A percentile compares a stretch with the other conserved stretches of the same genome.
Evolutionary conservation across 225 moss, liverwort and hornwort genomes (phyloP).

Genomic region (Marchantia paleacea): DNA sequence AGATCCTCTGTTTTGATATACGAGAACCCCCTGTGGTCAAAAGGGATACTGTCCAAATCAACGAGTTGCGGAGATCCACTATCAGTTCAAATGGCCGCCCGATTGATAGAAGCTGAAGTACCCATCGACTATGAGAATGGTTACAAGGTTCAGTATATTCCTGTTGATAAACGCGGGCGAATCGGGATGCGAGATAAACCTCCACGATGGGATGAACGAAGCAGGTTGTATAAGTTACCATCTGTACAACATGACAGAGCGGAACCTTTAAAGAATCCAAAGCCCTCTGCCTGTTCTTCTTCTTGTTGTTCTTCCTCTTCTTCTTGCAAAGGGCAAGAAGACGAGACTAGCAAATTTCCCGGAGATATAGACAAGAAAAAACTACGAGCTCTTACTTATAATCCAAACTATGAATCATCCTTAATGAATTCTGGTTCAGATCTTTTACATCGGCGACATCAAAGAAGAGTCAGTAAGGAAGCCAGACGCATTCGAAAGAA

Average conservation of each 20-base stretch:
- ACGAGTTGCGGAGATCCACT: conserved; percentile 30
- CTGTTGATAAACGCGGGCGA: conserved; percentile 21
- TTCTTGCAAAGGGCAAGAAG: background rate
- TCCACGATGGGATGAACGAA: background rate
- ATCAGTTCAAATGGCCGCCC: conserved; percentile 38
- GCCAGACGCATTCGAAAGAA: conserved; percentile 23
- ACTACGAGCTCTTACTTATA: background rate
- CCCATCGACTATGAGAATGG: conserved; percentile 40
- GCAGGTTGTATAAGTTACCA: background rate
- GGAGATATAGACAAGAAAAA: too few species aligned
- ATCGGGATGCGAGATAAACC: conserved; percentile 34
- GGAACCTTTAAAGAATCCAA: background rate
- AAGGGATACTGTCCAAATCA: background rate
- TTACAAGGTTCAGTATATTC: conserved; percentile 39
- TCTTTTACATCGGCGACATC: conserved; percentile 18
- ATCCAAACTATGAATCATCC: conserved; percentile 5
- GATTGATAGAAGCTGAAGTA: conserved; percentile 37
- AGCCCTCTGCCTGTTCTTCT: background rate
- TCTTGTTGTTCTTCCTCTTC: background rate
- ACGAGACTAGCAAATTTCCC: background rate
- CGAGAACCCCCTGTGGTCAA: conserved; percentile 23
- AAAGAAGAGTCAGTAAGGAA: conserved; percentile 12
- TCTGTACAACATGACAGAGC: background rate
- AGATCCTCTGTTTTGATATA: background rate
- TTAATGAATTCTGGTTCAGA: background rate